Evolutionary conservation across 148 eudicot species (phyloP).

Genomic region (Rhododendron kiyosumense): DNA sequence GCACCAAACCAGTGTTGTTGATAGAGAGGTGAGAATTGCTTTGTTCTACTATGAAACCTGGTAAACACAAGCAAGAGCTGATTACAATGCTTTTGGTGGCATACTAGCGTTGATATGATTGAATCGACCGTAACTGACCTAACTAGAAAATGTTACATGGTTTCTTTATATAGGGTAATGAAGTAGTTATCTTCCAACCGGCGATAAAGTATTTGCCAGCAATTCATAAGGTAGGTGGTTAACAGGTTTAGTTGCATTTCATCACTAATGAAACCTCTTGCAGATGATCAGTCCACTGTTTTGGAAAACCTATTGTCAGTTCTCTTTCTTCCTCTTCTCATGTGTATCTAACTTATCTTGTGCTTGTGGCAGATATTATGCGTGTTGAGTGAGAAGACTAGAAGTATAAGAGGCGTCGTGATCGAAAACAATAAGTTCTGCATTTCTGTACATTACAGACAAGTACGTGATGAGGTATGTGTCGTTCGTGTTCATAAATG

Average conservation of each 20-base stretch:
- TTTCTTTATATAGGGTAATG: constrained; percentile 36
- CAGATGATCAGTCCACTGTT: neutral
- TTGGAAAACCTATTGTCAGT: neutral
- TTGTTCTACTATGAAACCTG: neutral
- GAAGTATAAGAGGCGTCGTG: constrained; percentile 36
- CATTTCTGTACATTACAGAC: constrained; percentile 56
- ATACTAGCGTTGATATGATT: neutral
- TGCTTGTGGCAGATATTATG: constrained; percentile 31
- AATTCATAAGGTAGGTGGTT: constrained; percentile 32
- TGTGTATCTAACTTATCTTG: neutral
- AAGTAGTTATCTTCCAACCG: constrained; percentile 54
- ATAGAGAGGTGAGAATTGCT: constrained; percentile 23
- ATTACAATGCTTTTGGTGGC: neutral
- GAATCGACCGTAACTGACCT: neutral
- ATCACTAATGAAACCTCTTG: neutral
- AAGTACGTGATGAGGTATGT: constrained; percentile 42
- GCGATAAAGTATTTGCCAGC: constrained; percentile 49
- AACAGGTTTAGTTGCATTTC: neutral
- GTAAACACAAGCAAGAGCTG: neutral
- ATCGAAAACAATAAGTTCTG: constrained; percentile 64
- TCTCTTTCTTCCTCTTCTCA: neutral
- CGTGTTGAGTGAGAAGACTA: constrained; percentile 36
- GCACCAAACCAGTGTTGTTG: constrained; percentile 25
- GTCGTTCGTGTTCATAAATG: neutral
- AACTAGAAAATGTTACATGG: neutral